A percentile compares a stretch with the other conserved stretches of the same genome.
These are phyloP conservation scores for Hypomontagnella submonticulosa DNA, from an alignment of 495 filamentous ascomycete species.

Conservation along the genomic window DNA sequence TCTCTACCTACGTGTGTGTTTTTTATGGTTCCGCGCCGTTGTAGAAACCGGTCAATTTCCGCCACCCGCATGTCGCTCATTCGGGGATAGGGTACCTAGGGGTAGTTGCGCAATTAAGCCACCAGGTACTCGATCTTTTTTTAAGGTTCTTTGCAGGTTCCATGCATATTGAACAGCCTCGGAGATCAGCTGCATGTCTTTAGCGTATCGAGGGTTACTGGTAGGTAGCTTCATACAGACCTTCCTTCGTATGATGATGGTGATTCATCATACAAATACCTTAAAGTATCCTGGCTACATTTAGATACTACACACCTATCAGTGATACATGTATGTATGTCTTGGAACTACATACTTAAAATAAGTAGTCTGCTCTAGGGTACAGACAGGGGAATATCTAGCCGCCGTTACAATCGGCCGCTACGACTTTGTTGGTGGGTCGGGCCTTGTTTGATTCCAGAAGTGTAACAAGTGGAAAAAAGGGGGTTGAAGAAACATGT, in stretches of 20 bases:
- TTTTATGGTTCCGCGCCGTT: too few relatives aligned
- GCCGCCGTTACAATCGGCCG: constrained; percentile 8
- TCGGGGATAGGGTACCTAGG: too few relatives aligned
- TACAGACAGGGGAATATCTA: background rate
- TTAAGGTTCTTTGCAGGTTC: constrained; percentile 19
- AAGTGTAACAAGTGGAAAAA: constrained; percentile 30
- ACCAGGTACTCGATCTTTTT: too few relatives aligned
- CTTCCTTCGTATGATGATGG: too few relatives aligned
- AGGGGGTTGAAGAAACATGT: constrained; percentile 5
- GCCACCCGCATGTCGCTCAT: too few relatives aligned
- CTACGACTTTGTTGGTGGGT: background rate
- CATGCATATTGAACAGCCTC: constrained; percentile 1
- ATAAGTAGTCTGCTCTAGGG: background rate
- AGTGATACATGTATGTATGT: background rate
- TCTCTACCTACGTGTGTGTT: background rate
- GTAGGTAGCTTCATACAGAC: background rate
- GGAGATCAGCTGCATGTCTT: background rate
- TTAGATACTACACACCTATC: background rate
- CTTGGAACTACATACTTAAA: background rate
- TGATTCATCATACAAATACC: too few relatives aligned
- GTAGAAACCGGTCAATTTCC: too few relatives aligned
- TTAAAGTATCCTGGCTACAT: too few relatives aligned
- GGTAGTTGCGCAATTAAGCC: too few relatives aligned
- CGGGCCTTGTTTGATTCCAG: background rate
- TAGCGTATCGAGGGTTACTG: background rate